Conservation (phyloP, 164 flowering plant species). For the Tetracentron sinense region DNA sequence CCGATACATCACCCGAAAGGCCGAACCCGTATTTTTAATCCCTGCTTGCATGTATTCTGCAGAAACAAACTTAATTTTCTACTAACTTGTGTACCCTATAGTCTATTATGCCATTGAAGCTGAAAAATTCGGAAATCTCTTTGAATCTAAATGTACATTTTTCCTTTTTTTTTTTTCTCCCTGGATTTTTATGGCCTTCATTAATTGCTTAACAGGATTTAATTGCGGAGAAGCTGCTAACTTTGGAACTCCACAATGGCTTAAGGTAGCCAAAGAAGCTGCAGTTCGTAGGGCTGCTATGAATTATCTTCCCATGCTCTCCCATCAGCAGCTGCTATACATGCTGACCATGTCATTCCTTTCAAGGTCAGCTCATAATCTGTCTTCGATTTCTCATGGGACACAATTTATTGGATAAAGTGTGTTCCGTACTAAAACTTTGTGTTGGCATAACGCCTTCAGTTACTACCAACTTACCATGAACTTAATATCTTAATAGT, state of each 20-base stretch:
- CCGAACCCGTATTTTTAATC: no score
- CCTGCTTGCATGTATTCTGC: not conserved
- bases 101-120: not conserved
- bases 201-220: slow-evolving; percentile 49
- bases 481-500: no score
- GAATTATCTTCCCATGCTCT: slow-evolving; percentile 97
- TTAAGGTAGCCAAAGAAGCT: slow-evolving; percentile 91
- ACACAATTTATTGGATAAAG: not conserved
- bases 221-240: slow-evolving; percentile 99
- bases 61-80: not conserved
- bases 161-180: not conserved
- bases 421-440: no score
- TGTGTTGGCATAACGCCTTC: no score
- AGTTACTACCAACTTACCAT: no score
- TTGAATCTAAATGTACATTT: not conserved
- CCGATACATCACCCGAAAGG: no score
- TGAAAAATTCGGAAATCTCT: not conserved
- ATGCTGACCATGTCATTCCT: slow-evolving; percentile 90
- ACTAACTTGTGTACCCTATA: not conserved
- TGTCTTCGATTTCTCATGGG: slow-evolving; percentile 3
- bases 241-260: slow-evolving; percentile 97
- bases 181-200: slow-evolving; percentile 1
- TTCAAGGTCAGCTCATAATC: slow-evolving; percentile 55
- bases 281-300: slow-evolving; percentile 96
- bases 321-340: slow-evolving; percentile 94